phyloP scores from a whole-genome alignment of 768 basidiomycete species.

The Saitozyma sp. region DNA sequence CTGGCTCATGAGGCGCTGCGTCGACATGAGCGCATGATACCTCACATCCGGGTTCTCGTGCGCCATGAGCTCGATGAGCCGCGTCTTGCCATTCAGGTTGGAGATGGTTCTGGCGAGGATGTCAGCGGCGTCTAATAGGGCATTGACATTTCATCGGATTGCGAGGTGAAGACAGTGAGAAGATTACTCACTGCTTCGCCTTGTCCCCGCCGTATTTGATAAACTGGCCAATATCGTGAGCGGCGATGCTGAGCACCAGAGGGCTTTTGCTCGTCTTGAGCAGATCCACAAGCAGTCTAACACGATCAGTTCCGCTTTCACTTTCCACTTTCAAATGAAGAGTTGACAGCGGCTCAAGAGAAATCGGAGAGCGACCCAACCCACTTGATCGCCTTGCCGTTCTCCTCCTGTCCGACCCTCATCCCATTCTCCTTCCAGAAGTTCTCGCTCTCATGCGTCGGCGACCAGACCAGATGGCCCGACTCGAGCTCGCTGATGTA shows the following conservation, averaged over 20 bases:
- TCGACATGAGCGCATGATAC: conserved; percentile 85
- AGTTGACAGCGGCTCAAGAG: background rate
- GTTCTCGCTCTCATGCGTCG: conserved; percentile 91
- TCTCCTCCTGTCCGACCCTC: conserved; percentile 76
- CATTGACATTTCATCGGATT: background rate
- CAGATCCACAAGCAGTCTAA: conserved; percentile 71
- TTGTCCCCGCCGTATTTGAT: conserved; percentile 80
- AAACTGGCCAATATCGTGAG: conserved; percentile 90
- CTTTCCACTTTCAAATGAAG: no score
- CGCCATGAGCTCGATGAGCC: conserved; percentile 75
- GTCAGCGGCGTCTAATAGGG: no score
- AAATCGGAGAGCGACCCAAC: conserved; percentile 8
- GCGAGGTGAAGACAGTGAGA: background rate
- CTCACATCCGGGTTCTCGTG: conserved; percentile 84
- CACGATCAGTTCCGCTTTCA: conserved; percentile 2
- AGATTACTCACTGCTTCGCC: conserved; percentile 75
- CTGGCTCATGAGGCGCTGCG: conserved; percentile 87
- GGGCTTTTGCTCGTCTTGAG: conserved; percentile 71
- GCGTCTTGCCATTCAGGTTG: conserved; percentile 76
- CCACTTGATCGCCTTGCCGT: conserved; percentile 81
- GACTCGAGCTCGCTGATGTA: conserved; percentile 86
- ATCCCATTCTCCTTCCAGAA: conserved; percentile 97
- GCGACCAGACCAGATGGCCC: conserved; percentile 91
- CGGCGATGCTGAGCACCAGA: conserved; percentile 81
- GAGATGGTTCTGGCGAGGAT: conserved; percentile 64